Conservation (phyloP, 2,329 filamentous ascomycete genomes). For the Aspergillus japonicus region DNA sequence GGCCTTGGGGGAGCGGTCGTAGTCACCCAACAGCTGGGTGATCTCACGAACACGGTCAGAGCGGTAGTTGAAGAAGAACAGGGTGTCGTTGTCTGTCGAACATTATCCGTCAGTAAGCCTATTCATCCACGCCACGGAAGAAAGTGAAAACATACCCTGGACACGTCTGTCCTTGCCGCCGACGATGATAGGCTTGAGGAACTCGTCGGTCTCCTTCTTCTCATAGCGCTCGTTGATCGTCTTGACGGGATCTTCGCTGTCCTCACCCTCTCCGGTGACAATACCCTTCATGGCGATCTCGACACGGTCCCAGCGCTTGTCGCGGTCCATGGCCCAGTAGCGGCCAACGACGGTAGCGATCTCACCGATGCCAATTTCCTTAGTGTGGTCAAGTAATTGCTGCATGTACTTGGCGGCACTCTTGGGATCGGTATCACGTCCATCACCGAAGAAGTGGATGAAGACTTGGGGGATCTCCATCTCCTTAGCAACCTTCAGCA, state of each 20-base stretch:
- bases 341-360: slow-evolving; percentile 90
- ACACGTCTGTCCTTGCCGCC: slow-evolving; percentile 82
- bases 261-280: slow-evolving; percentile 81
- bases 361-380: slow-evolving; percentile 83
- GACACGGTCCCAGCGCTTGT: slow-evolving; percentile 97
- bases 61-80: slow-evolving; percentile 99
- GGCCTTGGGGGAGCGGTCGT: slow-evolving; percentile 84
- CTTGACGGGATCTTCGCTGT: slow-evolving; percentile 77
- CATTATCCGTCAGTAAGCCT: slow-evolving; percentile 18
- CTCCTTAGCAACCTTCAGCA: slow-evolving; percentile 87
- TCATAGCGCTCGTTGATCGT: slow-evolving; percentile 86
- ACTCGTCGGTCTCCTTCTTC: slow-evolving; percentile 90
- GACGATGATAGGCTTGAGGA: slow-evolving; percentile 95
- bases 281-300: slow-evolving; percentile 87
- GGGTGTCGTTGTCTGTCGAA: slow-evolving; percentile 73
- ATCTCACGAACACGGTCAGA: slow-evolving; percentile 96
- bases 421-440: slow-evolving; percentile 96
- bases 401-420: slow-evolving; percentile 85
- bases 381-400: slow-evolving; percentile 73
- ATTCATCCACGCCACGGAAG: neutral
- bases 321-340: slow-evolving; percentile 99
- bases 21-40: slow-evolving; percentile 86
- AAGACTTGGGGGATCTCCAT: slow-evolving; percentile 85
- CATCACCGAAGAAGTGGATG: slow-evolving; percentile 99
- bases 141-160: slow-evolving; percentile 59